Evolutionary conservation across 2,329 filamentous ascomycete genomes (phyloP), one percentile per base, ranked within the genome.

Genomic region (Colletotrichum truncatum): DNA sequence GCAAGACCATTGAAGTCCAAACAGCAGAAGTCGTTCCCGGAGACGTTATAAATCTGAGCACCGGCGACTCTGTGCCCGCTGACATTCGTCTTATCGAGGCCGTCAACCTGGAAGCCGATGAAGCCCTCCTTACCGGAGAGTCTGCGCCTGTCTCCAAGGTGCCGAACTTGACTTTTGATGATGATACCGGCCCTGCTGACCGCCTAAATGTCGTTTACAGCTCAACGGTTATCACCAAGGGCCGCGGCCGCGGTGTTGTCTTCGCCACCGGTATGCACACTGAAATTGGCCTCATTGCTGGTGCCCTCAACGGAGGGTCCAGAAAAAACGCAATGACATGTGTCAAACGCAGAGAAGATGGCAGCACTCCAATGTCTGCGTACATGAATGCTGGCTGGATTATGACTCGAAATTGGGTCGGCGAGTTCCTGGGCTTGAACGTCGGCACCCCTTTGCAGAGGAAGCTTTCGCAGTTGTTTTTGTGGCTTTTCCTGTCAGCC

Each of bases 371-470:
- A 69, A 82, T 84, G 64, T 80, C 84, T 48, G 84, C 84, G 70
- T 86, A 88, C 67, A 67, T 81, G 16, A 75, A 82, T 67, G 81
- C 81, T 32, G 81, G 76, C 41, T 77, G 76, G 8, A 69, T 83
- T 76, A 90, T 87, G 4, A 74, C 83, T 41, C 83, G 81, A 11
- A 87, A 90, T 73, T 85, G 84, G 6, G 76, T 90, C 63, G 88
- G 87, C 4, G 81, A 84, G 36, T 91, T 93, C 72, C 80, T 92
- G 8, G 90, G 90, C 54, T 84, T 92, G 64, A 90, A 87, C 58
- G 85, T 90, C 11, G 90, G 91, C 48, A 92, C 90, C 10, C 91
- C 90, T 3, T 81, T 93, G 16, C 89, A 92, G 74, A 84, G 85
- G 70, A 91, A 90, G 72, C 81, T 93, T 14, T 90, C 89, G 49